Conservation (phyloP, 2,329 filamentous ascomycete genomes). For the Paraphaeosphaeria minitans region DNA sequence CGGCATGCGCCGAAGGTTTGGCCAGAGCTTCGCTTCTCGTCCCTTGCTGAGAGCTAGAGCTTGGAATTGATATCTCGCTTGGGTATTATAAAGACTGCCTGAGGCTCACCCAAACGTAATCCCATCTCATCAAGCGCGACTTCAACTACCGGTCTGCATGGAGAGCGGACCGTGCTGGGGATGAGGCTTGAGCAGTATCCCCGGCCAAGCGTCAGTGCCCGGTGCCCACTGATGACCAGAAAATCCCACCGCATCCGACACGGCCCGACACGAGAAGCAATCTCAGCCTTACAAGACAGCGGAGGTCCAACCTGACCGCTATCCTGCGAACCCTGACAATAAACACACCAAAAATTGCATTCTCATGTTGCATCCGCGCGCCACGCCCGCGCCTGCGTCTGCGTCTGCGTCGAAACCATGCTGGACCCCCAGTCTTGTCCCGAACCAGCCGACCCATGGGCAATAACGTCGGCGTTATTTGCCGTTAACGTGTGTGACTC, state of each 20-base stretch:
- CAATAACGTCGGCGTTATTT: slow-evolving; percentile 5
- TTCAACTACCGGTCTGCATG: background rate
- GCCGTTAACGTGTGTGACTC: slow-evolving; percentile 7
- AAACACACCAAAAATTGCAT: background rate
- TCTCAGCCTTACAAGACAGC: slow-evolving; percentile 5
- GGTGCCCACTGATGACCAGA: background rate
- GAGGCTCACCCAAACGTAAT: background rate
- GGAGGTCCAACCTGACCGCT: background rate
- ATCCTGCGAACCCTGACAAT: background rate
- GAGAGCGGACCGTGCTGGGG: background rate
- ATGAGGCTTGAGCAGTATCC: background rate
- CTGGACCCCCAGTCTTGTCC: background rate
- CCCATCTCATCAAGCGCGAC: background rate
- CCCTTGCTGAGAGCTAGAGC: background rate
- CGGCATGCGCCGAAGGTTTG: background rate
- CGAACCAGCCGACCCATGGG: slow-evolving; percentile 7
- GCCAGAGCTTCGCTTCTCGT: background rate
- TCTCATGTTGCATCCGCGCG: slow-evolving; percentile 1
- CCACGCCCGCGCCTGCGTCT: slow-evolving; percentile 3
- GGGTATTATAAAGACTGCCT: background rate
- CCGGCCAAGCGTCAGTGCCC: background rate
- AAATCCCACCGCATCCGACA: background rate
- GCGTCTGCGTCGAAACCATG: slow-evolving; percentile 2
- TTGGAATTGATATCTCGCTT: background rate
- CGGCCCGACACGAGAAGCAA: background rate